Percentiles rank a stretch among this genome's conserved stretches.
phyloP scores from a whole-genome alignment of 1,284 basidiomycete genomes.

The Pyrrhoderma noxium region DNA sequence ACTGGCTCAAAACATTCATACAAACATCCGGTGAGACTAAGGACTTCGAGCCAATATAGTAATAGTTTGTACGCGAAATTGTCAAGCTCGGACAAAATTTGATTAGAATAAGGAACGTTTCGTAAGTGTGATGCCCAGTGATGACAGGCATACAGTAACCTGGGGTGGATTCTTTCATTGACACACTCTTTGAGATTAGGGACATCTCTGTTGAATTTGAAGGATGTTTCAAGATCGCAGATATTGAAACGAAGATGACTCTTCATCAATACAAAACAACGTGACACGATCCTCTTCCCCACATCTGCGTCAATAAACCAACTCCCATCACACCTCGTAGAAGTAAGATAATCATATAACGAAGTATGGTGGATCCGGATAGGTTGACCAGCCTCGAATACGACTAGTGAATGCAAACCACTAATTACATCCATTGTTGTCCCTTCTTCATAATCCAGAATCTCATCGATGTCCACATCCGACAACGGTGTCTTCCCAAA shows the following conservation, averaged over 20 bases:
- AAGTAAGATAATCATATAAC: neutral
- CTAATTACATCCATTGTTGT: neutral
- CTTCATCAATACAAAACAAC: constrained; percentile 4
- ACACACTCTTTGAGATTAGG: neutral
- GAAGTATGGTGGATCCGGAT: neutral
- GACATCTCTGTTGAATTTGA: neutral
- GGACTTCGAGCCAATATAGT: constrained; percentile 2
- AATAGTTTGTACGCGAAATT: neutral
- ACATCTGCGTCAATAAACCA: constrained; percentile 1
- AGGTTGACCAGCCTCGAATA: neutral
- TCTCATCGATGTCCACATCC: neutral
- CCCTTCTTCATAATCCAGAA: neutral
- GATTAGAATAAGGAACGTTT: neutral
- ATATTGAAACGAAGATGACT: constrained; percentile 20
- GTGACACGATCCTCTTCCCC: neutral
- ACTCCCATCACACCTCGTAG: neutral
- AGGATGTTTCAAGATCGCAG: constrained; percentile 10
- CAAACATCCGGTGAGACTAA: neutral
- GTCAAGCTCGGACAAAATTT: neutral
- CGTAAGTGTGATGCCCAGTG: constrained; percentile 5
- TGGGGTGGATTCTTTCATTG: neutral
- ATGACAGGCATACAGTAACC: constrained; percentile 2
- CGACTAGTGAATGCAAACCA: neutral
- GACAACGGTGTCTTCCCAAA: neutral
- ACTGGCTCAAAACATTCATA: neutral